phyloP scores from a whole-genome alignment of 495 filamentous ascomycete genomes.

The Penicillium paxilli region DNA sequence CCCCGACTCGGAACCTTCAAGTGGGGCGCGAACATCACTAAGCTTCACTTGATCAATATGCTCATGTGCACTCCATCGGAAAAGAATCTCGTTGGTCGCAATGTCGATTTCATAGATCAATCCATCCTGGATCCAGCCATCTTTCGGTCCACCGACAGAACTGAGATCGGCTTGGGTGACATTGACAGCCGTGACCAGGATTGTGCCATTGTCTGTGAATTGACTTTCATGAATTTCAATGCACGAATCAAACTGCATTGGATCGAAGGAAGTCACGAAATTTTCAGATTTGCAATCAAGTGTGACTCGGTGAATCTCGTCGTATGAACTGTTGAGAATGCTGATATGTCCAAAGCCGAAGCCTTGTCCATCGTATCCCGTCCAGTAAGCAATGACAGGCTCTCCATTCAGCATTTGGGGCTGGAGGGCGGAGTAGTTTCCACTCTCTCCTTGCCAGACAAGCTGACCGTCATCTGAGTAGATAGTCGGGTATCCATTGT shows the following conservation, averaged over 20 bases:
- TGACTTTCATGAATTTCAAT: constrained; percentile 44
- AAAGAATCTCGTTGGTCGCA: constrained; percentile 37
- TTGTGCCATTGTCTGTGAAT: constrained; percentile 44
- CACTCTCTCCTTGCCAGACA: constrained; percentile 23
- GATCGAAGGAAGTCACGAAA: constrained; percentile 23
- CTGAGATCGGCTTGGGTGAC: constrained; percentile 44
- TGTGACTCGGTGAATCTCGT: constrained; percentile 34
- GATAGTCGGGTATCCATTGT: constrained; percentile 17
- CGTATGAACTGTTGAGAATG: constrained; percentile 46
- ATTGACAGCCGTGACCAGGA: constrained; percentile 54
- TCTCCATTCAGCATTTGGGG: constrained; percentile 24
- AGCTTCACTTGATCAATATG: constrained; percentile 20
- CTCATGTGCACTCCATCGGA: constrained; percentile 33
- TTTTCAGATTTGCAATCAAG: constrained; percentile 14
- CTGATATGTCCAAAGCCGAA: constrained; percentile 35
- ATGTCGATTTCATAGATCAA: constrained; percentile 50
- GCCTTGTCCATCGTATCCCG: constrained; percentile 7
- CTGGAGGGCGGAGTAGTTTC: constrained; percentile 18
- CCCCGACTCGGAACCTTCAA: constrained; percentile 9
- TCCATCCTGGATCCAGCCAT: constrained; percentile 53
- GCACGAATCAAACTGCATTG: constrained; percentile 18
- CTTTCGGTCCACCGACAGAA: constrained; percentile 37
- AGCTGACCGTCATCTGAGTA: constrained; percentile 30
- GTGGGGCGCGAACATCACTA: constrained; percentile 9
- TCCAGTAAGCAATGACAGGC: constrained; percentile 29